phyloP scores from a whole-genome alignment of 768 basidiomycete genomes.

The Tephrocybe sp. region DNA sequence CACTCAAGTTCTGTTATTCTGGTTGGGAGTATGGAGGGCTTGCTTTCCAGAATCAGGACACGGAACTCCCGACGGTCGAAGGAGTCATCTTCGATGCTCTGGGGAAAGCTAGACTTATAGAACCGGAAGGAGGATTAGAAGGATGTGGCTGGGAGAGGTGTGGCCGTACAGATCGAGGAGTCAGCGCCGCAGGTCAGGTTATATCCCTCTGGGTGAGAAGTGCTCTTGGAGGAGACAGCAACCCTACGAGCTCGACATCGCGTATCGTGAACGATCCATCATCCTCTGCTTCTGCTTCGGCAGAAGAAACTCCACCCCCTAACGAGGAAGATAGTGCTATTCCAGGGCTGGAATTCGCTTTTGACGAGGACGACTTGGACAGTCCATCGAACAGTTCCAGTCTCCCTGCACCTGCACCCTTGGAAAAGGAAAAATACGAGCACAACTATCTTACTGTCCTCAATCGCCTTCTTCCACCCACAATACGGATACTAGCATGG shows the following conservation, averaged over 20 bases:
- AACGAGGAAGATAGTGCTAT: conserved; percentile 1
- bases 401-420: conserved; percentile 13
- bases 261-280: conserved; percentile 1
- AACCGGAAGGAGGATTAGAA: conserved; percentile 68
- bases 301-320: neutral
- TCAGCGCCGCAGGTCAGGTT: conserved; percentile 93
- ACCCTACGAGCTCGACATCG: conserved; percentile 2
- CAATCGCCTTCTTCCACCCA: conserved; percentile 84
- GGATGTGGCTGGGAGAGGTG: conserved; percentile 91
- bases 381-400: conserved; percentile 19
- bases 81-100: conserved; percentile 80
- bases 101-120: conserved; percentile 73
- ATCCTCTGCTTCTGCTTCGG: neutral
- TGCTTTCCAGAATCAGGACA: conserved; percentile 70
- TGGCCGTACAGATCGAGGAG: conserved; percentile 93
- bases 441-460: conserved; percentile 76
- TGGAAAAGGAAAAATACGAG: conserved; percentile 38
- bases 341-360: conserved; percentile 19
- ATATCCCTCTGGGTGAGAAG: conserved; percentile 90
- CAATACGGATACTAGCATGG: conserved; percentile 92
- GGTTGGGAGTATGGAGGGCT: conserved; percentile 93
- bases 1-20: conserved; percentile 88
- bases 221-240: conserved; percentile 32
- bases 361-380: conserved; percentile 23
- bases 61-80: conserved; percentile 88